Conservation (phyloP, 2,329 filamentous ascomycete genomes). For the Aulographum hederae region DNA sequence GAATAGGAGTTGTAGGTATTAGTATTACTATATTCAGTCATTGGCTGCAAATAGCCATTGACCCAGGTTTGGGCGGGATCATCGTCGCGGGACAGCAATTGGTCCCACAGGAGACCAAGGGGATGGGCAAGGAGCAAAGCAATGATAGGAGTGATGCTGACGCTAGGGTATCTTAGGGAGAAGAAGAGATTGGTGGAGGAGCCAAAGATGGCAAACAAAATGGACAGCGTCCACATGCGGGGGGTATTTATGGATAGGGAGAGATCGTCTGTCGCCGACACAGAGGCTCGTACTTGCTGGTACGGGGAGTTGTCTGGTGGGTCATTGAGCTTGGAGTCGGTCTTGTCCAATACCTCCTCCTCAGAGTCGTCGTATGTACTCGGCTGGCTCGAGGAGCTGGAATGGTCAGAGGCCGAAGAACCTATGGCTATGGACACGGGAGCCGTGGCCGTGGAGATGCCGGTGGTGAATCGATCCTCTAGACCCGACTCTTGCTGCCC, state of each 20-base stretch:
- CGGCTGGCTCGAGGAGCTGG: not conserved
- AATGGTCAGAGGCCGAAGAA: too few relatives aligned
- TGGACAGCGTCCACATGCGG: conserved; percentile 71
- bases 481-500: conserved; percentile 13
- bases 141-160: conserved; percentile 78
- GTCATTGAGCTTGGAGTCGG: conserved; percentile 12
- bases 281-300: conserved; percentile 62
- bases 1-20: too few relatives aligned
- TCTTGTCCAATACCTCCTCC: not conserved
- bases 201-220: conserved; percentile 62
- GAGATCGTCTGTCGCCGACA: conserved; percentile 53
- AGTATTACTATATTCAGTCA: too few relatives aligned
- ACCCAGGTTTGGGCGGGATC: conserved; percentile 38
- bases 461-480: conserved; percentile 16
- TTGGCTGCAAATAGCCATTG: conserved; percentile 30
- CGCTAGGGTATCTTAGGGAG: conserved; percentile 75
- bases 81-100: conserved; percentile 40
- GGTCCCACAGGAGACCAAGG: conserved; percentile 64
- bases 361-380: not conserved
- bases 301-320: conserved; percentile 52
- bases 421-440: too few relatives aligned
- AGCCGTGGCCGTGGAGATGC: conserved; percentile 9
- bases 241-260: conserved; percentile 71
- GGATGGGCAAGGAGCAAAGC: conserved; percentile 71
- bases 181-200: conserved; percentile 80